Evolutionary conservation across 805 yeast genomes (phyloP).

Genomic region (Saccharomycopsis guyanensis): DNA sequence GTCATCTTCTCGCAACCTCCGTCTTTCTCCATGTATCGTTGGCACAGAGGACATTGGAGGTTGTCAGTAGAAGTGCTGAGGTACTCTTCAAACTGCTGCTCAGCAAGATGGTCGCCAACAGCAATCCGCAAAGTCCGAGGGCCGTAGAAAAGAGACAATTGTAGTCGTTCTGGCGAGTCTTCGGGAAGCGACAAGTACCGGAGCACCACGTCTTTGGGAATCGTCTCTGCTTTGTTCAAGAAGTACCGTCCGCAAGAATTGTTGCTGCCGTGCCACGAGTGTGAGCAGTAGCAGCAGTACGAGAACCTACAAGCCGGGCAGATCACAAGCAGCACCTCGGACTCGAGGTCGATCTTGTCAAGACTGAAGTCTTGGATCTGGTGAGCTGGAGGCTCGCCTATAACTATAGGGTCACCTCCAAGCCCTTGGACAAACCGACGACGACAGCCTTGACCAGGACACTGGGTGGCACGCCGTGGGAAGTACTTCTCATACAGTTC

Average conservation of each 20-base stretch:
- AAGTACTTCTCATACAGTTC: not conserved
- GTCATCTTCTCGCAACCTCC: constrained; percentile 1
- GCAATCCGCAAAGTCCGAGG: not conserved
- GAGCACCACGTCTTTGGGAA: not conserved
- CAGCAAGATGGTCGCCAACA: not conserved
- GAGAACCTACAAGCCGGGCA: not conserved
- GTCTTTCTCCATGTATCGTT: not conserved
- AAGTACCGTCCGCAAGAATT: not conserved
- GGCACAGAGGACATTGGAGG: not conserved
- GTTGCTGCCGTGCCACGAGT: not conserved
- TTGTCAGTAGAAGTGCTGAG: not conserved
- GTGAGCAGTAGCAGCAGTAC: not conserved
- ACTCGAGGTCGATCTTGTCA: not conserved
- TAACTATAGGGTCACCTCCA: not conserved
- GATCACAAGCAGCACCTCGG: not conserved
- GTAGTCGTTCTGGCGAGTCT: not conserved
- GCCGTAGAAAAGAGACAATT: not conserved
- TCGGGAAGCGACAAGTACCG: not conserved
- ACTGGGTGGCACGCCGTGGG: not conserved
- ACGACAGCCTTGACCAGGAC: not conserved
- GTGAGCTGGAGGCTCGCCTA: not conserved
- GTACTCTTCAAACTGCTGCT: not conserved
- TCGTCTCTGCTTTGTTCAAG: too few relatives aligned
- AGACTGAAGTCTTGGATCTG: not conserved
- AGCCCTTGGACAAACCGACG: not conserved